A percentile compares a stretch with the other conserved stretches of the same genome.
Conservation (phyloP, 2,329 filamentous ascomycete species). For the Canariomyces notabilis region DNA sequence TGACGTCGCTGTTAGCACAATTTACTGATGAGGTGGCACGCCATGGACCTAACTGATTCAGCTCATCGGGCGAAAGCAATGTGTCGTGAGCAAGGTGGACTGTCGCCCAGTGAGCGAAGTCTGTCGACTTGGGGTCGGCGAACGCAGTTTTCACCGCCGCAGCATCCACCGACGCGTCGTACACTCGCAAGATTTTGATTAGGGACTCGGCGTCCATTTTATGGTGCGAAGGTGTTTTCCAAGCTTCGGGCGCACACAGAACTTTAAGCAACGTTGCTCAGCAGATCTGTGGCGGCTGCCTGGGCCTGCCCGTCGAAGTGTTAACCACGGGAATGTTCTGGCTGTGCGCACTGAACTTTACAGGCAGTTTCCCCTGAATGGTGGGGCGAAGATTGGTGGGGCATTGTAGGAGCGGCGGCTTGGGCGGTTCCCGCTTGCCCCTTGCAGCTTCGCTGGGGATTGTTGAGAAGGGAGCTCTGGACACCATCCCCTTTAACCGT, state of each 20-base stretch:
- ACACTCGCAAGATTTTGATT: constrained; percentile 28
- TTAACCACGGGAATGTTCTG: no score
- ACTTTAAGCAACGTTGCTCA: neutral
- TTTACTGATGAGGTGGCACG: neutral
- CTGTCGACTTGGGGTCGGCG: constrained; percentile 7
- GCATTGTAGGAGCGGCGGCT: no score
- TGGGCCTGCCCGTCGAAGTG: no score
- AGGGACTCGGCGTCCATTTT: constrained; percentile 29
- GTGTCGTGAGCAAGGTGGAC: constrained; percentile 46
- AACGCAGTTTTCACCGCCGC: constrained; percentile 23
- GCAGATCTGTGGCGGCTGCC: no score
- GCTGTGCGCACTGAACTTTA: no score
- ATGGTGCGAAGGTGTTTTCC: neutral
- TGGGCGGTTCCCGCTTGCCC: no score
- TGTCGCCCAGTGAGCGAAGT: constrained; percentile 46
- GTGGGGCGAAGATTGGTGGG: no score
- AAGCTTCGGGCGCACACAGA: neutral
- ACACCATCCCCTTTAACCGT: no score
- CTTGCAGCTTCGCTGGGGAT: no score
- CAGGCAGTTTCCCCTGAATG: no score
- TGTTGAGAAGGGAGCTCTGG: no score
- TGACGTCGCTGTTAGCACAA: constrained; percentile 17
- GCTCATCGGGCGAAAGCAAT: constrained; percentile 50
- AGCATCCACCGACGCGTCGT: constrained; percentile 33
- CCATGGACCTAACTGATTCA: constrained; percentile 42